Evolutionary conservation across 2,329 filamentous ascomycete species (phyloP).

Genomic region (Penicillium fuscoglaucum): DNA sequence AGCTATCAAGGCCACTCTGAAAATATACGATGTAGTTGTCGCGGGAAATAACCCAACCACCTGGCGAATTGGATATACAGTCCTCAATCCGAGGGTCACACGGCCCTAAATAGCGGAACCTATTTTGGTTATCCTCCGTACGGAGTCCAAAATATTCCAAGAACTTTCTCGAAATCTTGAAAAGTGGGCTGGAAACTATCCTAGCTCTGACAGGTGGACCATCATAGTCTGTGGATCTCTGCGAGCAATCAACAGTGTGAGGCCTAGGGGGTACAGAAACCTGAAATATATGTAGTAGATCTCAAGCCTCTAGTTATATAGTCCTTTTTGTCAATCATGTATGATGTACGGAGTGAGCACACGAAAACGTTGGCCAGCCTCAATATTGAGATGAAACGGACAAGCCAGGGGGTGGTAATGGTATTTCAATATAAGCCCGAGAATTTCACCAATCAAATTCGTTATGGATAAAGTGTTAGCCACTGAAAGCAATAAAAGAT

Average conservation of each 20-base stretch:
- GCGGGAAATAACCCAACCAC: not conserved
- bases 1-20: not conserved
- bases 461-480: rapidly evolving
- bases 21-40: not conserved
- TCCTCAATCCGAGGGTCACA: not conserved
- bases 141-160: no score
- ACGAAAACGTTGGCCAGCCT: not conserved
- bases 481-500: not conserved
- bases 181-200: not conserved
- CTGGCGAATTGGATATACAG: not conserved
- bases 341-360: not conserved
- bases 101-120: not conserved
- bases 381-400: not conserved
- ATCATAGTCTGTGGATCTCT: not conserved
- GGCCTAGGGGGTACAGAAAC: not conserved
- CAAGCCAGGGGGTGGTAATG: conserved; percentile 1
- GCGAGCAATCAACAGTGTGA: not conserved
- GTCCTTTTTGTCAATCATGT: not conserved
- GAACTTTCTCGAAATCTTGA: not conserved
- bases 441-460: not conserved
- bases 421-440: not conserved
- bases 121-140: not conserved
- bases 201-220: not conserved
- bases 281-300: not conserved
- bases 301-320: not conserved